Conservation (phyloP, 2,329 filamentous ascomycete genomes). For the Periconia digitata region DNA sequence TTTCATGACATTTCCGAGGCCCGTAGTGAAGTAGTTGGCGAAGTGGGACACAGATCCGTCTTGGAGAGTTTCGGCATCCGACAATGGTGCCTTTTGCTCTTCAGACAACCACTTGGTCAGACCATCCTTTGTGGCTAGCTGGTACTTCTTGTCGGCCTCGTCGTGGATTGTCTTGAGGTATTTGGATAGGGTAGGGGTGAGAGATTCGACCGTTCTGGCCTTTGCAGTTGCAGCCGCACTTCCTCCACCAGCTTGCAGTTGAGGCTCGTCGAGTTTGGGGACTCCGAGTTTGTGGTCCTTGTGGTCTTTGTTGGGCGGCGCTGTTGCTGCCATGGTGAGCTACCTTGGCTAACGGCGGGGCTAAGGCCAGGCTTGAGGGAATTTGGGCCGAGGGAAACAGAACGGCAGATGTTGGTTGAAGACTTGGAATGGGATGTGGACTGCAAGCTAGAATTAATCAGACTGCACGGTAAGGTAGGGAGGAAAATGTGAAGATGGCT, state of each 20-base stretch:
- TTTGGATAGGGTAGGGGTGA: constrained; percentile 28
- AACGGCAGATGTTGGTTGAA: background rate
- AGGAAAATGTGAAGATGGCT: background rate
- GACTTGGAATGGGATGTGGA: no score
- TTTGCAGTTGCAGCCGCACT: constrained; percentile 29
- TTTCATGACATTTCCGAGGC: constrained; percentile 49
- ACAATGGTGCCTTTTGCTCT: constrained; percentile 28
- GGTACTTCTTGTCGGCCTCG: constrained; percentile 31
- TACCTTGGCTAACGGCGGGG: background rate
- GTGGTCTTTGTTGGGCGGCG: constrained; percentile 8
- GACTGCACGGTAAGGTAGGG: background rate
- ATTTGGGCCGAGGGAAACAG: background rate
- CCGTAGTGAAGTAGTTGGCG: constrained; percentile 50
- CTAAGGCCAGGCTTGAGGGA: background rate
- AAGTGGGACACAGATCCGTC: constrained; percentile 37
- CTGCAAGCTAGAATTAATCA: background rate
- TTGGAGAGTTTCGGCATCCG: constrained; percentile 27
- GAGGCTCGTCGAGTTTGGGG: constrained; percentile 33
- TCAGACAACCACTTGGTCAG: constrained; percentile 32
- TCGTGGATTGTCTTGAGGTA: constrained; percentile 33
- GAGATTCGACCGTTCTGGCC: constrained; percentile 32
- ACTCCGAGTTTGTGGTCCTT: constrained; percentile 33
- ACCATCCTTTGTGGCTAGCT: constrained; percentile 34
- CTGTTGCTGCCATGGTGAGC: constrained; percentile 14
- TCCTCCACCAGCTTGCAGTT: constrained; percentile 44